A percentile compares a stretch with the other conserved stretches of the same genome.
Evolutionary conservation across 257 asterid genomes (phyloP).

Genomic region (Solanum sejunctum): DNA sequence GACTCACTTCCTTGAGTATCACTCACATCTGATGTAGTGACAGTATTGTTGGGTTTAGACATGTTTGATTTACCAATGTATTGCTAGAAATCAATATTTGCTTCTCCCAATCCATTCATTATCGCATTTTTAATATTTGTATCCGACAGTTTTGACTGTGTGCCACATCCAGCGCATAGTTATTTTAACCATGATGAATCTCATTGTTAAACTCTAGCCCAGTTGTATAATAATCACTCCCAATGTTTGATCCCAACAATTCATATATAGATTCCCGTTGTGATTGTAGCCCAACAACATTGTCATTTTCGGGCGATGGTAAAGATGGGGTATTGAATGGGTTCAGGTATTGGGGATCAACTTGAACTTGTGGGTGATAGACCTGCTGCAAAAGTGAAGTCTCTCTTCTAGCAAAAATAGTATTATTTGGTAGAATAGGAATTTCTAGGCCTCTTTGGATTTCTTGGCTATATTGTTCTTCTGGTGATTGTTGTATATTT

Average conservation of each 20-base stretch:
- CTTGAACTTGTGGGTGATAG: background rate
- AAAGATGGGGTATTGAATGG: background rate
- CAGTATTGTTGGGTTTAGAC: background rate
- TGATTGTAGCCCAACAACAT: background rate
- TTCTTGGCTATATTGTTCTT: background rate
- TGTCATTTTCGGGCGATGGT: background rate
- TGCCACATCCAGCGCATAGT: background rate
- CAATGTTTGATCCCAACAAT: background rate
- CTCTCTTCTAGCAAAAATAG: background rate
- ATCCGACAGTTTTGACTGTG: background rate
- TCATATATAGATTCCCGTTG: background rate
- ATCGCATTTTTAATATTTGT: background rate
- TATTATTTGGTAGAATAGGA: background rate
- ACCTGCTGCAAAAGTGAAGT: background rate
- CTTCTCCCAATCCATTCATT: background rate
- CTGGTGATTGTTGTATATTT: background rate
- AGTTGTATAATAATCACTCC: background rate
- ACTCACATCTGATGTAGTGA: background rate
- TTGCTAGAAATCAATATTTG: background rate
- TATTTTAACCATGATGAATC: background rate
- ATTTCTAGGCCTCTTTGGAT: background rate
- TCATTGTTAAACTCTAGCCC: background rate
- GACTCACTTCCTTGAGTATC: background rate
- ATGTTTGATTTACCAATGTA: background rate
- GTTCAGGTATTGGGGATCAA: background rate